These are phyloP conservation scores for Hypomontagnella monticulosa DNA, from an alignment of 495 filamentous ascomycete genomes.

Conservation along the genomic window DNA sequence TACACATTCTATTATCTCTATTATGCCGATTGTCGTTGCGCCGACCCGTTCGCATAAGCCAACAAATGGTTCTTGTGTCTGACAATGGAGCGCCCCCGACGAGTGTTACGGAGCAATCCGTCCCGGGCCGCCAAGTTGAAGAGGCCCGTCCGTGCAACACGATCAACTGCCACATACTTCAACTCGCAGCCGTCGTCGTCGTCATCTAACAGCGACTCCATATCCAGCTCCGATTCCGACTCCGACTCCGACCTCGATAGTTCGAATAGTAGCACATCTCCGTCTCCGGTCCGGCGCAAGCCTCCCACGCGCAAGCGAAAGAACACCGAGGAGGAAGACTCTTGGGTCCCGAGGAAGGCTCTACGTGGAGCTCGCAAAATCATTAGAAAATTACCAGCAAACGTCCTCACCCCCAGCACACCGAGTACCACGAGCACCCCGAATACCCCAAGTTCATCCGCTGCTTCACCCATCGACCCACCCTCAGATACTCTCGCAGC, in stretches of 20 bases:
- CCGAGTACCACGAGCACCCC: too few species aligned
- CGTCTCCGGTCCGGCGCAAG: neutral
- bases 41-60: conserved; percentile 3
- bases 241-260: conserved; percentile 3
- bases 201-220: conserved; percentile 9
- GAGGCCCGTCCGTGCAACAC: conserved; percentile 31
- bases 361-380: conserved; percentile 8
- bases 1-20: neutral
- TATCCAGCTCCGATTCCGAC: neutral
- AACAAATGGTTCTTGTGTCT: conserved; percentile 19
- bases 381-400: neutral
- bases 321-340: conserved; percentile 12
- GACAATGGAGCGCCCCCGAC: conserved; percentile 37
- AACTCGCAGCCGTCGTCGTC: conserved; percentile 1
- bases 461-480: conserved; percentile 7
- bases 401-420: conserved; percentile 8
- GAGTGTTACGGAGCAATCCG: conserved; percentile 36
- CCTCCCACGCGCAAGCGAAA: conserved; percentile 30
- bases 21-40: neutral
- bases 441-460: conserved; percentile 22
- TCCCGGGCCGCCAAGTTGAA: conserved; percentile 41
- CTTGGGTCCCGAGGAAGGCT: conserved; percentile 4
- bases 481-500: neutral
- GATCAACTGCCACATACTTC: conserved; percentile 36
- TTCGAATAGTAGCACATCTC: neutral